Conservation (phyloP, 2,329 filamentous ascomycete genomes). For the Cladosporium sphaerospermum region DNA sequence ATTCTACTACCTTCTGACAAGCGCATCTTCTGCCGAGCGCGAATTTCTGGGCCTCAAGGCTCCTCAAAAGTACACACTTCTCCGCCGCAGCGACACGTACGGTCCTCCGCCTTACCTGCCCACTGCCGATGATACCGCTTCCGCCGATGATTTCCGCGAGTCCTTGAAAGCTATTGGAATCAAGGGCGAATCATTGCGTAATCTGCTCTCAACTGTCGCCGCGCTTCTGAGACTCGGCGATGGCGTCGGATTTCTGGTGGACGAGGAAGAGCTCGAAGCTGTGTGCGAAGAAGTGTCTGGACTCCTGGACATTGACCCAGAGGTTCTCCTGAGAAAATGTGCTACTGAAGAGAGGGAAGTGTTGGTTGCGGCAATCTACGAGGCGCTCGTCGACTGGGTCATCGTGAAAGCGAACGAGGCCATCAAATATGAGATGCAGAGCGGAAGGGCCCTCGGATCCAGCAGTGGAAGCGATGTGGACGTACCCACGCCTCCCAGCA, state of each 20-base stretch:
- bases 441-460: conserved; percentile 59
- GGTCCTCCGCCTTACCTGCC: conserved; percentile 80
- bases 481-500: conserved; percentile 57
- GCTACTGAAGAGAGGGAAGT: conserved; percentile 78
- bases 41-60: conserved; percentile 79
- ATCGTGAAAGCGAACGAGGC: conserved; percentile 81
- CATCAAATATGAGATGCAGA: conserved; percentile 68
- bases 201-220: conserved; percentile 77
- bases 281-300: conserved; percentile 86
- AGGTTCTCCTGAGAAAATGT: conserved; percentile 70
- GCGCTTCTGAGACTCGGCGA: conserved; percentile 89
- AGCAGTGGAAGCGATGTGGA: conserved; percentile 58
- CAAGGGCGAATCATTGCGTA: conserved; percentile 74
- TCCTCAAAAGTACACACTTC: conserved; percentile 68
- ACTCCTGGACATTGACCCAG: conserved; percentile 79
- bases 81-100: conserved; percentile 80
- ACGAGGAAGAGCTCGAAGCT: conserved; percentile 76
- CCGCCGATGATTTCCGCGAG: conserved; percentile 85
- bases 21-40: conserved; percentile 79
- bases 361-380: conserved; percentile 81
- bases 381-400: conserved; percentile 92
- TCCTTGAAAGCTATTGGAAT: conserved; percentile 89
- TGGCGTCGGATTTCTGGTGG: conserved; percentile 75
- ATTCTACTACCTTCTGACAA: conserved; percentile 92
- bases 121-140: conserved; percentile 83